Conservation (phyloP, 192 early-diverging fungal genomes). For the Fimicolochytrium jonesii region DNA sequence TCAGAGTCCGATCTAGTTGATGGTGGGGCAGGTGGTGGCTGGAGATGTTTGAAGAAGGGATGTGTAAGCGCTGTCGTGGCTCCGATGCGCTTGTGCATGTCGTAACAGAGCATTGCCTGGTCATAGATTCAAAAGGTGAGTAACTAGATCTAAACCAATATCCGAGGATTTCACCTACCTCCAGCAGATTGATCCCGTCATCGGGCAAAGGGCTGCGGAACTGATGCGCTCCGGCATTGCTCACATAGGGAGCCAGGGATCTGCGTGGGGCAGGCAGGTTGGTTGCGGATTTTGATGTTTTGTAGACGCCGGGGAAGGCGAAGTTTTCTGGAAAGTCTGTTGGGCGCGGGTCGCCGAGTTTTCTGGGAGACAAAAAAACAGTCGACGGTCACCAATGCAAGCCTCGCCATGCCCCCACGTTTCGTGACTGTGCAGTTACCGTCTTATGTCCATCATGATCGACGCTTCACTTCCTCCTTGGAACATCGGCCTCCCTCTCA, state of each 20-base stretch:
- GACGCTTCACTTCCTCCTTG: background rate
- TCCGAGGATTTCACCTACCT: background rate
- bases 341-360: slow-evolving; percentile 13
- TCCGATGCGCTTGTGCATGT: slow-evolving; percentile 1
- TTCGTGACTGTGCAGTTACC: background rate
- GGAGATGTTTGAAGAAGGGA: slow-evolving; percentile 5
- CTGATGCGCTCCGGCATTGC: background rate
- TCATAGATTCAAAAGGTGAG: too few relatives aligned
- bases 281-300: background rate
- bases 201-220: background rate
- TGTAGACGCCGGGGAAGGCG: too few relatives aligned
- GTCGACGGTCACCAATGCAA: background rate
- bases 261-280: background rate
- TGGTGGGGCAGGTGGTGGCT: too few relatives aligned
- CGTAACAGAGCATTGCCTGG: slow-evolving; percentile 6
- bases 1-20: too few relatives aligned
- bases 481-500: slow-evolving; percentile 2
- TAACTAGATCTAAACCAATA: too few relatives aligned
- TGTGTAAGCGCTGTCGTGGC: slow-evolving; percentile 3
- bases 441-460: slow-evolving; percentile 8
- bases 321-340: slow-evolving; percentile 1
- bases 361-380: background rate
- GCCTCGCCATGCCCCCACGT: background rate
- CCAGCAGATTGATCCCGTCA: background rate
- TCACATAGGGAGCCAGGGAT: background rate